Evolutionary conservation across 2,329 filamentous ascomycete species (phyloP).

Genomic region (Fusarium illudens): DNA sequence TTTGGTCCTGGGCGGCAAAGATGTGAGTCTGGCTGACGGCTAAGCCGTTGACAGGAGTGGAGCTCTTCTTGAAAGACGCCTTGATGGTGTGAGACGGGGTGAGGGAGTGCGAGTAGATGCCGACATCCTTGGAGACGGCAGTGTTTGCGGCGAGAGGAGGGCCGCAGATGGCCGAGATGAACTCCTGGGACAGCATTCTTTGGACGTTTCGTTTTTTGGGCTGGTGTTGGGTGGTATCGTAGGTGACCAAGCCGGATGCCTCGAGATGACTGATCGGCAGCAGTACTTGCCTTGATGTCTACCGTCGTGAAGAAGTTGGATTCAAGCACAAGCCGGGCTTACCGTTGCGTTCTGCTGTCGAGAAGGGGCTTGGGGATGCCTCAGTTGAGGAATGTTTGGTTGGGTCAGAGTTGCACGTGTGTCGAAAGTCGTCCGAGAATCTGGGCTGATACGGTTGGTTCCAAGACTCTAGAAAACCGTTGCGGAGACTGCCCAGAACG

Average conservation of each 20-base stretch:
- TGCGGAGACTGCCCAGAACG: slow-evolving; percentile 9
- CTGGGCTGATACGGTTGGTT: slow-evolving; percentile 10
- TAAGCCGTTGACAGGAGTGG: slow-evolving; percentile 78
- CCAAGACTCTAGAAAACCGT: slow-evolving; percentile 2
- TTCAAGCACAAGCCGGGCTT: neutral
- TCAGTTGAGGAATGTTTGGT: slow-evolving; percentile 27
- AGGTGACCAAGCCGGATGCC: neutral
- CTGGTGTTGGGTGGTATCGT: neutral
- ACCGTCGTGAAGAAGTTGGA: neutral
- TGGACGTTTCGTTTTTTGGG: slow-evolving; percentile 1
- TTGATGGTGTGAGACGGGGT: slow-evolving; percentile 80
- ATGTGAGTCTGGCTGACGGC: slow-evolving; percentile 84
- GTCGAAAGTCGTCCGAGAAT: neutral
- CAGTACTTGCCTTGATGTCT: neutral
- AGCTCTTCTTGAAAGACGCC: slow-evolving; percentile 90
- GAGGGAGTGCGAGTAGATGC: slow-evolving; percentile 85
- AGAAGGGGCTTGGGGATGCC: slow-evolving; percentile 3
- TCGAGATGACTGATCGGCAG: neutral
- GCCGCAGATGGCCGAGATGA: slow-evolving; percentile 67
- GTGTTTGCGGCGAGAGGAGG: slow-evolving; percentile 68
- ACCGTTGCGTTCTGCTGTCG: neutral
- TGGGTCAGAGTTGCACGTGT: slow-evolving; percentile 1
- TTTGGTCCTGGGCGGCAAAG: slow-evolving; percentile 90
- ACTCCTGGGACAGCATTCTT: slow-evolving; percentile 67
- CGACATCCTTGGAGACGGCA: slow-evolving; percentile 77